A percentile compares a stretch with the other conserved stretches of the same genome.
Evolutionary conservation across 306 rosid species (phyloP).

Genomic region (Clitoria ternatea): DNA sequence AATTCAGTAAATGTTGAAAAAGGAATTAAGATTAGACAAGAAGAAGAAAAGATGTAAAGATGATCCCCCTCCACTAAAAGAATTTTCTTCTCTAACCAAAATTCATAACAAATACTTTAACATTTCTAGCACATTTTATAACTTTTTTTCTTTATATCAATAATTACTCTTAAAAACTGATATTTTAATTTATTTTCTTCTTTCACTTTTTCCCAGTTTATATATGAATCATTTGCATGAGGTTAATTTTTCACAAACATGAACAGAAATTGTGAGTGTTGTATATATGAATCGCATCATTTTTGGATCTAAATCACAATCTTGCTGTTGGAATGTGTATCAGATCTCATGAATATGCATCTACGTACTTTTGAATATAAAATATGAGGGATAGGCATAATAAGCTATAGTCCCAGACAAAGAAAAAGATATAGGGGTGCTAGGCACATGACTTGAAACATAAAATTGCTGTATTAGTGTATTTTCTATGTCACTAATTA

Average conservation of each 20-base stretch:
- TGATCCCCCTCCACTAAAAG: not conserved
- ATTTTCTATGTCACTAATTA: not conserved
- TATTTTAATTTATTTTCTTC: not conserved
- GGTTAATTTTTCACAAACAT: not conserved
- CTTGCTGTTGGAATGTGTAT: slow-evolving; percentile 2
- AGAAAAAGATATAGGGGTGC: not conserved
- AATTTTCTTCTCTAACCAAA: not conserved
- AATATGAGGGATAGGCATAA: slow-evolving; percentile 20
- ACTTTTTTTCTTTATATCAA: too few relatives aligned
- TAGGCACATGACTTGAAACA: slow-evolving; percentile 26
- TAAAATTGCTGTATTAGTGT: not conserved
- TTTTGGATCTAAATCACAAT: slow-evolving; percentile 29
- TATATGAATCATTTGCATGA: not conserved
- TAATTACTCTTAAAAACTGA: not conserved
- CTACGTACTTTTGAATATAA: not conserved
- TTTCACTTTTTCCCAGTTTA: not conserved
- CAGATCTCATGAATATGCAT: not conserved
- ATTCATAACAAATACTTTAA: too few relatives aligned
- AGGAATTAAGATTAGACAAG: slow-evolving; percentile 12
- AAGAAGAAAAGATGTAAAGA: not conserved
- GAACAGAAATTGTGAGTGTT: not conserved
- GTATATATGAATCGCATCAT: slow-evolving; percentile 16
- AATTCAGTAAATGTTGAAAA: not conserved
- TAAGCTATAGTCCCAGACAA: slow-evolving; percentile 22
- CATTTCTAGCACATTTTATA: not conserved